These are phyloP conservation scores for Xylaria flabelliformis DNA, from an alignment of 495 filamentous ascomycete species.

Conservation along the genomic window DNA sequence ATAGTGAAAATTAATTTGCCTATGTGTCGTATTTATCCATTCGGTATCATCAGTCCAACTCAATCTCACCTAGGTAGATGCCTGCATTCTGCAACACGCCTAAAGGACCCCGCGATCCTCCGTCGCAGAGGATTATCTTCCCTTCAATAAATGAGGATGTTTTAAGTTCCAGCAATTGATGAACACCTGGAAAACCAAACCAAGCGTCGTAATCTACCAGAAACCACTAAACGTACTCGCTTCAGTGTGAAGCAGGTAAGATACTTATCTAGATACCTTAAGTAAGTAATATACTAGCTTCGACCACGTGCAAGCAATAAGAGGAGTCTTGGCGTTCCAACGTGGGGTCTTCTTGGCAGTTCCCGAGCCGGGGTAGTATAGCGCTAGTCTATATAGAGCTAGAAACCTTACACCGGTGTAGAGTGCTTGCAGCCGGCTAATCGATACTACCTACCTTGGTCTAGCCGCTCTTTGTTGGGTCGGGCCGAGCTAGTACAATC, in stretches of 20 bases:
- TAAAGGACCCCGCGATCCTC: not conserved
- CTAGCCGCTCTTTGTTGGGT: not conserved
- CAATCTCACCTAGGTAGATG: not conserved
- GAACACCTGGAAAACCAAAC: not conserved
- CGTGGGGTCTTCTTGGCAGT: not conserved
- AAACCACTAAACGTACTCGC: not conserved
- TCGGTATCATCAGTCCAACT: not conserved
- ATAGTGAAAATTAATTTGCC: conserved; percentile 3
- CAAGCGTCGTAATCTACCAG: not conserved
- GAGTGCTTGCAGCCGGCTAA: conserved; percentile 25
- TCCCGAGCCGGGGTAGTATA: not conserved
- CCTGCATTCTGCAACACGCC: not conserved
- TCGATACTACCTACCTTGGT: not conserved
- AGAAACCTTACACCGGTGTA: not conserved
- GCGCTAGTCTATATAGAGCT: not conserved
- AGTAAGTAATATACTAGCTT: not conserved
- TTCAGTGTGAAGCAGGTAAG: not conserved
- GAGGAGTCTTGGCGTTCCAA: not conserved
- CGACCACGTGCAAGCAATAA: conserved; percentile 12
- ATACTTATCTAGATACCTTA: not conserved
- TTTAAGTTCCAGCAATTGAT: not conserved
- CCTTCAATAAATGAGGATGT: not conserved
- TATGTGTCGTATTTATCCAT: conserved; percentile 15
- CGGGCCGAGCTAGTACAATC: not conserved
- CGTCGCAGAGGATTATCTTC: not conserved